phyloP scores from a whole-genome alignment of 345 rosid species.

The Bruguiera sexangula region DNA sequence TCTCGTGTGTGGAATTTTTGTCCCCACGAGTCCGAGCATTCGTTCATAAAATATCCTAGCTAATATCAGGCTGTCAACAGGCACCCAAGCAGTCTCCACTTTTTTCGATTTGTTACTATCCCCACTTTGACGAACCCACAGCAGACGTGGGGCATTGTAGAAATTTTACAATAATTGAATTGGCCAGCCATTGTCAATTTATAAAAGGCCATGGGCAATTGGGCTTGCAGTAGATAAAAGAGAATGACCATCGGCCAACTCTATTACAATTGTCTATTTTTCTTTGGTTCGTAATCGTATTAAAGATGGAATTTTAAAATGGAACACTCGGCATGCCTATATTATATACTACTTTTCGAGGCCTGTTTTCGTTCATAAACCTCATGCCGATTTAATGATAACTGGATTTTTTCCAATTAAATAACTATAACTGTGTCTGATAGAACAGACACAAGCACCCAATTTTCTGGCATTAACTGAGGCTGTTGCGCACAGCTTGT shows the following conservation, averaged over 20 bases:
- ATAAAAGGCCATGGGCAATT: not conserved
- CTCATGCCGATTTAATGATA: too few species aligned
- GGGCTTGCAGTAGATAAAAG: conserved; percentile 18
- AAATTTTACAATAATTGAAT: conserved; percentile 13
- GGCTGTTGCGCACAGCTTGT: too few species aligned
- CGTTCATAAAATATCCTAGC: conserved; percentile 11
- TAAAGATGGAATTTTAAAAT: not conserved
- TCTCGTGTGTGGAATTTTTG: conserved; percentile 17
- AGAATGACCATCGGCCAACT: too few species aligned
- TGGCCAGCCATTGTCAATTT: conserved; percentile 7
- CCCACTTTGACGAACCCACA: not conserved
- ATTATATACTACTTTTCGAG: too few species aligned
- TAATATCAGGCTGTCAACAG: not conserved
- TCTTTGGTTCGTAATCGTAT: too few species aligned
- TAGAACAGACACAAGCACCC: too few species aligned
- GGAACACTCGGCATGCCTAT: not conserved
- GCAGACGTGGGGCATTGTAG: conserved; percentile 6
- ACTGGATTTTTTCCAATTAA: too few species aligned
- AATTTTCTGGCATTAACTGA: too few species aligned
- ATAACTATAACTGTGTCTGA: too few species aligned
- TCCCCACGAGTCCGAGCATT: conserved; percentile 15
- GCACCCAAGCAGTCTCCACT: not conserved
- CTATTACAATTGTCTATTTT: not conserved
- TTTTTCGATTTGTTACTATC: not conserved
- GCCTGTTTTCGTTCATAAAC: too few species aligned